phyloP scores from a whole-genome alignment of 805 yeast genomes.

The Saturnispora serradocipensis region DNA sequence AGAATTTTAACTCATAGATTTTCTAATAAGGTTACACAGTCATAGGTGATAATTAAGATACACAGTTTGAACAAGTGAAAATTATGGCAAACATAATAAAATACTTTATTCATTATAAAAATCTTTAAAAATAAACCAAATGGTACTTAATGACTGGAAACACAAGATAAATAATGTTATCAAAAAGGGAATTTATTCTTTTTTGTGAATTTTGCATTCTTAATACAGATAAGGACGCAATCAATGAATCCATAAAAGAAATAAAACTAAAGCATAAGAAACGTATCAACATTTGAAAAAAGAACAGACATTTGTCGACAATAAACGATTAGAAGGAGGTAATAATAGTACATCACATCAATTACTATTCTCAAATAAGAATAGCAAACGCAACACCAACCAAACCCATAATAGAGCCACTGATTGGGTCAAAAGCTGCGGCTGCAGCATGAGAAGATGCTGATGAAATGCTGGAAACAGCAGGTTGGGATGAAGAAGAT shows the following conservation, averaged over 20 bases:
- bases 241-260: not conserved
- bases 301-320: not conserved
- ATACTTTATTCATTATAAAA: not conserved
- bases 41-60: conserved; percentile 1
- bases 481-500: conserved; percentile 25
- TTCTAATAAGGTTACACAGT: not conserved
- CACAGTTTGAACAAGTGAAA: not conserved
- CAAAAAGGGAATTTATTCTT: not conserved
- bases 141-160: not conserved
- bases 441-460: conserved; percentile 21
- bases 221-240: not conserved
- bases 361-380: conserved; percentile 21
- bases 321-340: not conserved
- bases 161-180: not conserved
- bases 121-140: conserved; percentile 1
- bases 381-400: conserved; percentile 32
- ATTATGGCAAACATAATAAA: not conserved
- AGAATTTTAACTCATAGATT: not conserved
- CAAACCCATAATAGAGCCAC: conserved; percentile 26
- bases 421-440: conserved; percentile 22
- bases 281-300: not conserved
- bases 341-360: not conserved
- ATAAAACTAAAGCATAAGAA: not conserved
- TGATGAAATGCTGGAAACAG: conserved; percentile 10
- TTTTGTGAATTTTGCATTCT: not conserved